phyloP scores from a whole-genome alignment of 2,329 filamentous ascomycete species.

The Chalara sp. region DNA sequence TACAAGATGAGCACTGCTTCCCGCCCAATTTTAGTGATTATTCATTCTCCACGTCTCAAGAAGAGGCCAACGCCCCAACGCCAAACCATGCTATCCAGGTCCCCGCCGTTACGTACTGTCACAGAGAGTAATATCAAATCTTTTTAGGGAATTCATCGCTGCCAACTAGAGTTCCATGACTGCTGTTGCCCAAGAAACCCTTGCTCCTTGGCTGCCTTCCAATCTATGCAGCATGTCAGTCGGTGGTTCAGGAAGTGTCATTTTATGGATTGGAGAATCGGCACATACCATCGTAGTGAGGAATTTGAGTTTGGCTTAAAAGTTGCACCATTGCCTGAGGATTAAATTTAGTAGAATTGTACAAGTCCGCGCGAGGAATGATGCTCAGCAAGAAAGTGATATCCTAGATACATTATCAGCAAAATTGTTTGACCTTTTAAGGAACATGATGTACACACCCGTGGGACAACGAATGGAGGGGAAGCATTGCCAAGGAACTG shows the following conservation, averaged over 20 bases:
- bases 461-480: slow-evolving; percentile 62
- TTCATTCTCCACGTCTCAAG: too few species aligned
- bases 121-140: too few species aligned
- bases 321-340: slow-evolving; percentile 66
- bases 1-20: too few species aligned
- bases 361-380: slow-evolving; percentile 58
- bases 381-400: slow-evolving; percentile 54
- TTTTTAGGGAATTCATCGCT: too few species aligned
- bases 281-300: slow-evolving; percentile 40
- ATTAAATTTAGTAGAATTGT: slow-evolving; percentile 64
- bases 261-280: neutral
- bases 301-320: slow-evolving; percentile 61
- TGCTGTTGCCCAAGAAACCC: neutral
- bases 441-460: slow-evolving; percentile 26
- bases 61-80: too few species aligned
- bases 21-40: too few species aligned
- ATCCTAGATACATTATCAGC: slow-evolving; percentile 26
- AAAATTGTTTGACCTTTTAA: neutral
- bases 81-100: too few species aligned
- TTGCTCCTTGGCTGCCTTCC: neutral
- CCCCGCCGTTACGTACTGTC: too few species aligned
- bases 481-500: slow-evolving; percentile 26
- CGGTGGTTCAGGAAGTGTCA: neutral
- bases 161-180: too few species aligned
- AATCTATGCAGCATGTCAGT: neutral